Percentiles rank a stretch among this genome's conserved stretches.
phyloP scores from a whole-genome alignment of 208 protist genomes.

The Porcisia deanei region DNA sequence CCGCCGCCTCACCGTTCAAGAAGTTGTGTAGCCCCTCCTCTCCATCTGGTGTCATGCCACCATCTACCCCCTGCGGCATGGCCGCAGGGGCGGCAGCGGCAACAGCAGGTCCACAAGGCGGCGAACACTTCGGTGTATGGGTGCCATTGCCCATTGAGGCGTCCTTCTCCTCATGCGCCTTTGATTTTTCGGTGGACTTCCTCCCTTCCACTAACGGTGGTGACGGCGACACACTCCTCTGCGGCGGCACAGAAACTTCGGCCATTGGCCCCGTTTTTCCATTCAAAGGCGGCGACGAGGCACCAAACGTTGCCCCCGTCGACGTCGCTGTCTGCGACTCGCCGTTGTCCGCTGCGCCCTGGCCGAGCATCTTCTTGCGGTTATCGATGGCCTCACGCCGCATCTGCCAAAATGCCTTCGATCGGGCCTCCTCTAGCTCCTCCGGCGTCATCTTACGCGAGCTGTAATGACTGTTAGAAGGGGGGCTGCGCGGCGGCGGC shows the following conservation, averaged over 20 bases:
- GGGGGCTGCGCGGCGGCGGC: constrained; percentile 36
- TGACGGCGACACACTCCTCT: neutral
- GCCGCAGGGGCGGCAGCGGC: neutral
- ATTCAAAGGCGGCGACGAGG: constrained; percentile 1
- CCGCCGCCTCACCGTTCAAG: constrained; percentile 60
- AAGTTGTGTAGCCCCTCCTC: constrained; percentile 62
- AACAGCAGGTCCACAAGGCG: neutral
- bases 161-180: neutral
- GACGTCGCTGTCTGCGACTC: neutral
- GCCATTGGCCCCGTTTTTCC: neutral
- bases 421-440: constrained; percentile 67
- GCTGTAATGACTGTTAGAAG: constrained; percentile 38
- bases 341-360: constrained; percentile 19
- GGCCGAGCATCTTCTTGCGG: constrained; percentile 64
- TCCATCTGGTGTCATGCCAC: constrained; percentile 40
- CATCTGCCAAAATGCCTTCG: constrained; percentile 91
- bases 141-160: constrained; percentile 30
- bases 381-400: constrained; percentile 83
- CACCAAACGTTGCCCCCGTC: neutral
- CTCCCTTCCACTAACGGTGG: neutral
- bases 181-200: neutral
- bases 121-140: neutral
- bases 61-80: constrained; percentile 2
- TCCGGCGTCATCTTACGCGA: constrained; percentile 49
- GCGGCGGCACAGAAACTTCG: constrained; percentile 4